A percentile compares a stretch with the other conserved stretches of the same genome.
phyloP scores from a whole-genome alignment of 2,329 filamentous ascomycete species.

The Stachybotrys echinatus region DNA sequence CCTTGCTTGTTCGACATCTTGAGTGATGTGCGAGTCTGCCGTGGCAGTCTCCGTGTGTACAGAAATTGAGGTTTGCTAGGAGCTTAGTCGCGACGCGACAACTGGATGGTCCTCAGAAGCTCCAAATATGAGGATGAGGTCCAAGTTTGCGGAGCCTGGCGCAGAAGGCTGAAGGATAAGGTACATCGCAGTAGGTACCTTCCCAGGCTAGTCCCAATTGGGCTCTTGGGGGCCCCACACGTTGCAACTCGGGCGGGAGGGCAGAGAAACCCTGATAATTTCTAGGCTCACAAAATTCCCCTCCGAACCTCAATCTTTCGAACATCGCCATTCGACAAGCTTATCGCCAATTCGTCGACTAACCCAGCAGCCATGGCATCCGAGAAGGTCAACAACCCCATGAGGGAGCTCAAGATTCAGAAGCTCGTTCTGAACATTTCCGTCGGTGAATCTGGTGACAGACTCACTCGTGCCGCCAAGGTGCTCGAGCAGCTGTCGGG shows the following conservation, averaged over 20 bases:
- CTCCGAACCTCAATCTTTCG: slow-evolving; percentile 1
- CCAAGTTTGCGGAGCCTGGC: slow-evolving; percentile 41
- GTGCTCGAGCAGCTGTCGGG: slow-evolving; percentile 98
- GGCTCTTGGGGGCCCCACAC: slow-evolving; percentile 10
- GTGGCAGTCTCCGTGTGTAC: slow-evolving; percentile 25
- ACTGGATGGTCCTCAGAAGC: slow-evolving; percentile 36
- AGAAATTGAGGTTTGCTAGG: slow-evolving; percentile 39
- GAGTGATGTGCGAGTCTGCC: slow-evolving; percentile 19
- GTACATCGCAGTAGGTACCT: slow-evolving; percentile 25
- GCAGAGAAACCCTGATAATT: slow-evolving; percentile 36
- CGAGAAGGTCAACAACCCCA: slow-evolving; percentile 94
- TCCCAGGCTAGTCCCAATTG: slow-evolving; percentile 16
- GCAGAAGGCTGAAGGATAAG: slow-evolving; percentile 28
- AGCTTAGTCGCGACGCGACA: slow-evolving; percentile 27
- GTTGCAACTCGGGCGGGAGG: slow-evolving; percentile 24
- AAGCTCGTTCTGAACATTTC: slow-evolving; percentile 99
- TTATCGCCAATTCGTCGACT: slow-evolving; percentile 26
- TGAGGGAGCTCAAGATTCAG: slow-evolving; percentile 99
- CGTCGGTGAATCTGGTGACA: slow-evolving; percentile 99
- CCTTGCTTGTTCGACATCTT: slow-evolving; percentile 74
- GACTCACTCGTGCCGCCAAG: slow-evolving; percentile 99
- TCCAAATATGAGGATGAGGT: slow-evolving; percentile 34
- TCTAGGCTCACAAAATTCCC: slow-evolving; percentile 29
- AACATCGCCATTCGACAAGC: slow-evolving; percentile 22
- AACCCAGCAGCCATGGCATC: slow-evolving; percentile 44